phyloP scores from a whole-genome alignment of 306 rosid genomes.

The Bauhinia variegata region DNA sequence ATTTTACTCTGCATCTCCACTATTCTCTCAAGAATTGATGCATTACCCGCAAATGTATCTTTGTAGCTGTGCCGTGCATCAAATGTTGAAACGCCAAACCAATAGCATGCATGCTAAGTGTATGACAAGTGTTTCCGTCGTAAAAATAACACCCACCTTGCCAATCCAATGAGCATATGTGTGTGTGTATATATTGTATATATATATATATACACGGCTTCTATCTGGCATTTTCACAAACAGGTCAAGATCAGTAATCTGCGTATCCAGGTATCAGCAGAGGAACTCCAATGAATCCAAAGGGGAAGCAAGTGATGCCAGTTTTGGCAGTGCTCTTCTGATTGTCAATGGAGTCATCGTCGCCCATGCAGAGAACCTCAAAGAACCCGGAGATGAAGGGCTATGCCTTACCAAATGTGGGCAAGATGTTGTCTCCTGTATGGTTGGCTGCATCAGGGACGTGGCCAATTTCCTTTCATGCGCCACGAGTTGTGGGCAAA shows the following conservation, averaged over 20 bases:
- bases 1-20: no score
- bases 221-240: background rate
- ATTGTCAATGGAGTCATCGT: constrained; percentile 19
- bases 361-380: constrained; percentile 12
- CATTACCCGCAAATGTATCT: no score
- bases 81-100: background rate
- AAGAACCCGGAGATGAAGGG: background rate
- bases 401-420: constrained; percentile 30
- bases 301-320: constrained; percentile 8
- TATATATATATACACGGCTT: constrained; percentile 7
- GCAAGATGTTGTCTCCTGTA: constrained; percentile 12
- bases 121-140: constrained; percentile 19
- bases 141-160: constrained; percentile 29
- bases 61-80: background rate
- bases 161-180: background rate
- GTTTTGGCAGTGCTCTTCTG: constrained; percentile 24
- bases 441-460: background rate
- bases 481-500: constrained; percentile 1
- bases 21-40: no score
- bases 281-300: constrained; percentile 24
- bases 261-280: background rate
- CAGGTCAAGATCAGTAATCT: background rate
- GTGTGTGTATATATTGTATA: no score
- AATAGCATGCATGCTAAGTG: no score
- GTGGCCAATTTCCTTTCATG: constrained; percentile 11